Evolutionary conservation across 345 rosid species (phyloP).

Genomic region (Syzygium jambos): DNA sequence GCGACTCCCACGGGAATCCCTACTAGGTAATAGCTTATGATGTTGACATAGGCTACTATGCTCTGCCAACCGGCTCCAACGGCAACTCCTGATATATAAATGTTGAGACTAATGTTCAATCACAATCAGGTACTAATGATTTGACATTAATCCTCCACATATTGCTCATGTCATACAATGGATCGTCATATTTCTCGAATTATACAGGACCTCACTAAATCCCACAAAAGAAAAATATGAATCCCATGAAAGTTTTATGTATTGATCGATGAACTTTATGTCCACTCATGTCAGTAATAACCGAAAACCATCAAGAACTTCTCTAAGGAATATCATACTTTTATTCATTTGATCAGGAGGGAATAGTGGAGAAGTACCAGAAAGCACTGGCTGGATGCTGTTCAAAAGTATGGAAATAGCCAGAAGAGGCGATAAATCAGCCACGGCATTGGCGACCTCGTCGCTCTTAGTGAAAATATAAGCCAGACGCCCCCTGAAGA

Average conservation of each 20-base stretch:
- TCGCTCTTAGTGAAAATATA: constrained; percentile 52
- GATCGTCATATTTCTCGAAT: neutral
- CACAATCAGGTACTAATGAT: neutral
- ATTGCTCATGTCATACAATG: neutral
- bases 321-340: neutral
- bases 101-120: neutral
- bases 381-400: constrained; percentile 82
- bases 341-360: neutral
- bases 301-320: neutral
- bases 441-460: constrained; percentile 51
- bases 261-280: neutral
- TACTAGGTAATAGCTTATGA: constrained; percentile 58
- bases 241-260: neutral
- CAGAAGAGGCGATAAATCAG: constrained; percentile 57
- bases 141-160: neutral
- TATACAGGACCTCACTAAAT: neutral
- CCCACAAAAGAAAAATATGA: neutral
- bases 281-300: neutral
- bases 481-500: constrained; percentile 43
- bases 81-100: constrained; percentile 49
- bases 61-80: constrained; percentile 84
- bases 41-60: constrained; percentile 60
- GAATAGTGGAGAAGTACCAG: constrained; percentile 25
- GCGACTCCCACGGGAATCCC: constrained; percentile 61
- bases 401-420: constrained; percentile 67